Evolutionary conservation across 148 eudicot genomes (phyloP), one percentile per base, ranked within the genome.

Genomic region (Vaccinium myrtillus): DNA sequence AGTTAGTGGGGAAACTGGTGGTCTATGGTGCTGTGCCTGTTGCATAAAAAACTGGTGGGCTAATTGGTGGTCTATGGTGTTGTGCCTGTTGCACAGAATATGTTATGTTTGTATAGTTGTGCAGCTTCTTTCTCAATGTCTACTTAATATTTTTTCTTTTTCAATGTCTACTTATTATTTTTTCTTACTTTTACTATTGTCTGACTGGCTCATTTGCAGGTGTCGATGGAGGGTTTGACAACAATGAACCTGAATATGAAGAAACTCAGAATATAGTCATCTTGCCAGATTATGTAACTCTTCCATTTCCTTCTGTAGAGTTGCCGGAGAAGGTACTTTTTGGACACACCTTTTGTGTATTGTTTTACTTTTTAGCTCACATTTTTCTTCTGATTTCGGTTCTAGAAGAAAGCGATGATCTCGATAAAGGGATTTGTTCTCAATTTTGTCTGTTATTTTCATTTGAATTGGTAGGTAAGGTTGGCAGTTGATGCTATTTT

Each of bases 301-400:
- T 96, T 87, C 93, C 98, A 36, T 96, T 92, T 84, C 99, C 99
- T 74, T 95, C 97, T 11, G 96, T 96, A 46, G 98, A 93, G 86
- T 90, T 96, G 87, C 99, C 99, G 12, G 99, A 96, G 88, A 96
- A 95, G 98, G 98, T 94, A 78, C 13, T 83, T 55, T 43, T 51
- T n/a, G 16, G 43, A 32, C 11, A 9, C 3, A 1, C 23, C 11
- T 75, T 7, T 59, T 46, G 77, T 0, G 61, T 43, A n/a, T 63
- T n/a, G 18, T 58, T 7, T 46, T 14, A 5, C 4, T 51, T 75
- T 43, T 65, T 83, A 46, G 23, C 32, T 53, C 16, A 46, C 53
- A 43, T 43, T 48, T 56, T 2, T 48, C 27, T 67, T 53, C 16
- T 82, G 36, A 48, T 56, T 63, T 23, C 19, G 75, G 71, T 23